Conservation (phyloP, 164 flowering plant species). For the Cinnamomum chago region DNA sequence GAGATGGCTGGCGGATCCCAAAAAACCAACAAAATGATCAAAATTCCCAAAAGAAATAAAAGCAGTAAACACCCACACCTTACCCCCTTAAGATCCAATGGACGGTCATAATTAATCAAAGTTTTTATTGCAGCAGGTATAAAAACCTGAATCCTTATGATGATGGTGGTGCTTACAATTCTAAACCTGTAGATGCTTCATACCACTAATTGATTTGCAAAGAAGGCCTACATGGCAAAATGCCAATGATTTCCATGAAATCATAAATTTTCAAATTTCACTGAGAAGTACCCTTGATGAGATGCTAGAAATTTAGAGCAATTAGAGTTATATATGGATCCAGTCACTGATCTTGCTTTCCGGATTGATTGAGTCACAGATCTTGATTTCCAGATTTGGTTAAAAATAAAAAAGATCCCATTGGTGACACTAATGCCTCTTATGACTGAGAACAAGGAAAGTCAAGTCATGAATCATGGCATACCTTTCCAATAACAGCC, state of each 20-base stretch:
- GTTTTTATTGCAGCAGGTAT: background rate
- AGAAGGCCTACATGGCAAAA: background rate
- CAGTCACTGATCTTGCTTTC: background rate
- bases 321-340: background rate
- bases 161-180: background rate
- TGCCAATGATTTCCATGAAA: background rate
- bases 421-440: background rate
- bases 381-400: background rate
- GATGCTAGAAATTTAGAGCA: background rate
- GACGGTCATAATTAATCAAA: no score
- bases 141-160: background rate
- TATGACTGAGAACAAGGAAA: background rate
- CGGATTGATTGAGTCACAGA: background rate
- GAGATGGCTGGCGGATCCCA: no score
- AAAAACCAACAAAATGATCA: no score
- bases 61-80: no score
- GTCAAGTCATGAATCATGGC: background rate
- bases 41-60: no score
- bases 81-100: no score
- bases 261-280: no score
- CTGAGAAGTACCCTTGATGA: no score
- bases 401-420: background rate
- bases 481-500: conserved; percentile 76
- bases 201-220: background rate
- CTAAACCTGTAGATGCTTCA: background rate